Percentiles rank a stretch among this genome's conserved stretches.
Conservation (phyloP, 768 basidiomycete genomes). For the Amanita brunnescens region DNA sequence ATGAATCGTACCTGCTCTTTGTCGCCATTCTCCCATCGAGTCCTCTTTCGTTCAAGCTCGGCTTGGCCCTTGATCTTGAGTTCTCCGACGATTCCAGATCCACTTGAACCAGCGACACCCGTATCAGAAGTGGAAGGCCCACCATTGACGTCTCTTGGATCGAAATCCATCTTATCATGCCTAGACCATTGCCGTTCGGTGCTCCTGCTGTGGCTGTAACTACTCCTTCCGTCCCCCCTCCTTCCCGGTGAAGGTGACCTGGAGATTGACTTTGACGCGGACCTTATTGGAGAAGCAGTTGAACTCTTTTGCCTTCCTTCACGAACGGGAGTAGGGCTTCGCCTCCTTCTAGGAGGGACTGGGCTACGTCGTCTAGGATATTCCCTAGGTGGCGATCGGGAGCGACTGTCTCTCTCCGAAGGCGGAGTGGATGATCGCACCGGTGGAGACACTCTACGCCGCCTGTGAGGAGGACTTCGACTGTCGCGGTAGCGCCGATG, state of each 20-base stretch:
- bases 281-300: background rate
- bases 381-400: conserved; percentile 30
- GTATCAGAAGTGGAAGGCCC: conserved; percentile 27
- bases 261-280: conserved; percentile 13
- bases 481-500: conserved; percentile 28
- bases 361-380: conserved; percentile 38
- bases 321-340: conserved; percentile 22
- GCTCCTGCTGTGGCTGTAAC: conserved; percentile 3
- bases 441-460: conserved; percentile 32
- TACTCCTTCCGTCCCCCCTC: background rate
- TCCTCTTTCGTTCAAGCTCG: conserved; percentile 43
- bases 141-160: conserved; percentile 15
- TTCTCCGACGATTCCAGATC: conserved; percentile 31
- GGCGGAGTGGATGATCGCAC: conserved; percentile 22
- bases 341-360: conserved; percentile 27
- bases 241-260: conserved; percentile 16
- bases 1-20: conserved; percentile 17
- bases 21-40: conserved; percentile 38
- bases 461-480: conserved; percentile 47
- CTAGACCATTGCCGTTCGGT: background rate
- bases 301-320: conserved; percentile 1
- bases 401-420: conserved; percentile 23
- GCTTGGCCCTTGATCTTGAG: conserved; percentile 74
- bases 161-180: conserved; percentile 5
- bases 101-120: conserved; percentile 5